phyloP scores from a whole-genome alignment of 2,329 filamentous ascomycete genomes.

The Aspergillus versicolor region DNA sequence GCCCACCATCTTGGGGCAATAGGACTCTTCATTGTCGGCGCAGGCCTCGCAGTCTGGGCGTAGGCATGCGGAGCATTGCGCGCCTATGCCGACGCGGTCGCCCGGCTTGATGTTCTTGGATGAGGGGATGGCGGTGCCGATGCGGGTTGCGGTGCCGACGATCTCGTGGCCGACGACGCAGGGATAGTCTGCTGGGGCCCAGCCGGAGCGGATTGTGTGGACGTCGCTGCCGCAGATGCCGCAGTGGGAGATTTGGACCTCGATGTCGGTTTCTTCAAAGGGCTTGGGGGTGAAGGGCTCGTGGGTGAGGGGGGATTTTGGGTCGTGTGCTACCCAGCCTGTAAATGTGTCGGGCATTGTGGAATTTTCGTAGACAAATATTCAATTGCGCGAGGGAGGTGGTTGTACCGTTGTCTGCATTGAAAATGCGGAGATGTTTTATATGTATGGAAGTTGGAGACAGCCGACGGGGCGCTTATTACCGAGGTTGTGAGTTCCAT shows the following conservation, averaged over 20 bases:
- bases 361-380: background rate
- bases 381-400: background rate
- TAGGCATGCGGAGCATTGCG: constrained; percentile 58
- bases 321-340: constrained; percentile 41
- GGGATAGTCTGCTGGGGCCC: constrained; percentile 42
- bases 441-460: background rate
- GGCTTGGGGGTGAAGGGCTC: constrained; percentile 41
- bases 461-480: background rate
- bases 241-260: constrained; percentile 65
- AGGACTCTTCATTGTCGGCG: constrained; percentile 38
- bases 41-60: constrained; percentile 43
- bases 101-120: constrained; percentile 53
- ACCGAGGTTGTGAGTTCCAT: constrained; percentile 6
- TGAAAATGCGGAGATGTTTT: constrained; percentile 1
- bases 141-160: constrained; percentile 57
- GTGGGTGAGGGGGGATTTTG: constrained; percentile 32
- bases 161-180: constrained; percentile 66
- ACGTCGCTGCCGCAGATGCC: constrained; percentile 66
- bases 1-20: constrained; percentile 37
- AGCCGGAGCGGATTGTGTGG: constrained; percentile 57
- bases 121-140: constrained; percentile 46
- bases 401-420: background rate
- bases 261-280: constrained; percentile 61
- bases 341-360: constrained; percentile 33
- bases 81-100: constrained; percentile 64